phyloP scores from a whole-genome alignment of 2,329 filamentous ascomycete genomes.

The Cercospora brassicicola region DNA sequence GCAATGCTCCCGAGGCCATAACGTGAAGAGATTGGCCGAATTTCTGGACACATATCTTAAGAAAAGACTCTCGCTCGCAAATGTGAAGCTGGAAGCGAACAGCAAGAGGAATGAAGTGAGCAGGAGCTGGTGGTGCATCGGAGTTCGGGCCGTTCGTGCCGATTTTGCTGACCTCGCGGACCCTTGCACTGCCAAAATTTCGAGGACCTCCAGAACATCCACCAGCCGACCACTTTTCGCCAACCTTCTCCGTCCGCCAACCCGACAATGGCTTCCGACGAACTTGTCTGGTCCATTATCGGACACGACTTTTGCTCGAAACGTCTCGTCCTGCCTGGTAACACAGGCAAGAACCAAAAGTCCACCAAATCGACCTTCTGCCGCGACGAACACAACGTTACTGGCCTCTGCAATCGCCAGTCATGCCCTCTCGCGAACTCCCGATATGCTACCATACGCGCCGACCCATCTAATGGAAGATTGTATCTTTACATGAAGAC shows the following conservation, averaged over 20 bases:
- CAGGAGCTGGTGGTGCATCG: background rate
- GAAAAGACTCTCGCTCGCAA: background rate
- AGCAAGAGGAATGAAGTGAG: background rate
- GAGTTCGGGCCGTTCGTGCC: background rate
- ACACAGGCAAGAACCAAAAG: constrained; percentile 51
- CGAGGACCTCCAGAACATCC: background rate
- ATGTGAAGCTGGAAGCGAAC: background rate
- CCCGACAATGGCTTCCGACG: constrained; percentile 75
- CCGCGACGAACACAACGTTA: constrained; percentile 66
- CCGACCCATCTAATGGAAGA: constrained; percentile 74
- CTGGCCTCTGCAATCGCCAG: constrained; percentile 75
- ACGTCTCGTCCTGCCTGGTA: constrained; percentile 69
- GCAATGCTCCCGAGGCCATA: background rate
- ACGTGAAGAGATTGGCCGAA: background rate
- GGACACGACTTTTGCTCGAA: constrained; percentile 94
- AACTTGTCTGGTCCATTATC: constrained; percentile 96
- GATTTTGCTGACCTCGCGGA: constrained; percentile 10
- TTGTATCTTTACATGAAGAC: constrained; percentile 98
- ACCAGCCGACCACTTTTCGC: background rate
- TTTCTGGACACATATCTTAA: background rate
- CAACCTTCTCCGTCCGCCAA: no score
- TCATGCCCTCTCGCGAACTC: constrained; percentile 89
- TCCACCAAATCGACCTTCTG: constrained; percentile 89
- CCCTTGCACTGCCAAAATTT: constrained; percentile 11
- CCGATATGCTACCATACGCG: constrained; percentile 86